A percentile compares a stretch with the other conserved stretches of the same genome.
Evolutionary conservation across 345 rosid genomes (phyloP).

Genomic region (Ricinus communis): DNA sequence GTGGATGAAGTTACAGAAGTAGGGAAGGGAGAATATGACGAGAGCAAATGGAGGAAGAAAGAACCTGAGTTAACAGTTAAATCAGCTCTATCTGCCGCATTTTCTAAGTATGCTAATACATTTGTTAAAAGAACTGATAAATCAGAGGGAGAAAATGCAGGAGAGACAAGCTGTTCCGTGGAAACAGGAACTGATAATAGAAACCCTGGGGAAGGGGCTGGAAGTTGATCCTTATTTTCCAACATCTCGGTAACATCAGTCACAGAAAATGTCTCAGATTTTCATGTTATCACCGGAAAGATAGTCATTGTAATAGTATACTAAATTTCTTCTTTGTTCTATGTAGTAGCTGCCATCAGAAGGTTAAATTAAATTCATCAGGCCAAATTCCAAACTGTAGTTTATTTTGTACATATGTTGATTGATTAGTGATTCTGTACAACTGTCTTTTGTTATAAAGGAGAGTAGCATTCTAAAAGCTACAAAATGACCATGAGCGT

Average conservation of each 20-base stretch:
- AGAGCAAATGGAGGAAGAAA: constrained; percentile 49
- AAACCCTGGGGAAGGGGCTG: constrained; percentile 9
- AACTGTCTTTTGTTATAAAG: background rate
- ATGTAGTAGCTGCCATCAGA: background rate
- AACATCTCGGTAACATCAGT: background rate
- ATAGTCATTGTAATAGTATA: background rate
- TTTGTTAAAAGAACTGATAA: constrained; percentile 30
- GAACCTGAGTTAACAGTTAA: constrained; percentile 66
- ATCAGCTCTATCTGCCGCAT: constrained; percentile 74
- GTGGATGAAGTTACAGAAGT: constrained; percentile 41
- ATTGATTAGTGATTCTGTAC: background rate
- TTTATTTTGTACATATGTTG: background rate
- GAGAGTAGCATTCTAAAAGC: background rate
- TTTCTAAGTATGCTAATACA: constrained; percentile 54
- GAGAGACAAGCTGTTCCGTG: constrained; percentile 26
- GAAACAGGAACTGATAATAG: constrained; percentile 21
- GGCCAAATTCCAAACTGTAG: background rate
- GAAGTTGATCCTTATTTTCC: constrained; percentile 16
- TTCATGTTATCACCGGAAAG: background rate
- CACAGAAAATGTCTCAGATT: background rate
- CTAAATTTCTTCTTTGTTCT: background rate
- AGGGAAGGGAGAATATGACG: constrained; percentile 40
- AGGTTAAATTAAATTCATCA: background rate
- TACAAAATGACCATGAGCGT: background rate
- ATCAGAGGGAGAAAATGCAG: constrained; percentile 21